phyloP scores from a whole-genome alignment of 805 yeast species.

The Komagataella ulmi region DNA sequence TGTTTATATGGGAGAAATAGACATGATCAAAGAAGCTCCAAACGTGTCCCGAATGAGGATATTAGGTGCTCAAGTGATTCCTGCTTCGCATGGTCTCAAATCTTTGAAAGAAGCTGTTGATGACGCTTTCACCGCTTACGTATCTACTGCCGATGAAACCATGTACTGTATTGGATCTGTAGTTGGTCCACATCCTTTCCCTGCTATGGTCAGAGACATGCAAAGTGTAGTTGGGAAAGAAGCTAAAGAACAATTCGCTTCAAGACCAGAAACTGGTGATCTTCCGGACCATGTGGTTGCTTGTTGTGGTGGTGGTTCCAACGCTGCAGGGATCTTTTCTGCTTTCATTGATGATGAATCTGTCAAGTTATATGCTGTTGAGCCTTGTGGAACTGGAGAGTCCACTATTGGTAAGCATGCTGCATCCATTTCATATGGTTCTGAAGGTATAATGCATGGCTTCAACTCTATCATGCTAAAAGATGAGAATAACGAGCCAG shows the following conservation, averaged over 20 bases:
- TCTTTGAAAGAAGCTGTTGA: constrained; percentile 7
- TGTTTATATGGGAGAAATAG: constrained; percentile 6
- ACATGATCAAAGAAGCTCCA: constrained; percentile 6
- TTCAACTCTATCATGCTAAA: constrained; percentile 3
- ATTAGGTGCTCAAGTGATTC: constrained; percentile 5
- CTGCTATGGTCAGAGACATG: constrained; percentile 6
- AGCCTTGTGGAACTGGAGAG: constrained; percentile 6
- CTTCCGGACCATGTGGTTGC: constrained; percentile 7
- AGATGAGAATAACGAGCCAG: constrained; percentile 3
- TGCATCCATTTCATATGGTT: constrained; percentile 3
- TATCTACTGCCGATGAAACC: constrained; percentile 4
- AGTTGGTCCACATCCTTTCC: constrained; percentile 7
- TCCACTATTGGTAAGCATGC: constrained; percentile 5
- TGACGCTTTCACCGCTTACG: constrained; percentile 4
- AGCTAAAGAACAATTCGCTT: constrained; percentile 4
- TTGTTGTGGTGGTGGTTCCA: constrained; percentile 8
- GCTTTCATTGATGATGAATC: constrained; percentile 6
- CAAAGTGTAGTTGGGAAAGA: constrained; percentile 7
- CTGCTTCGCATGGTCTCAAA: constrained; percentile 5
- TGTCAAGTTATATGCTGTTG: constrained; percentile 6
- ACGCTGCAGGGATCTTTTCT: constrained; percentile 6
- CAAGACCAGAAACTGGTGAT: constrained; percentile 1
- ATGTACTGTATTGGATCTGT: constrained; percentile 7
- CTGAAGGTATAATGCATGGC: constrained; percentile 4
- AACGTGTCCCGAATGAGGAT: constrained; percentile 6